Evolutionary conservation across 768 basidiomycete species (phyloP), one percentile per base, ranked within the genome.

Genomic region (Melanogaster broomeanus): DNA sequence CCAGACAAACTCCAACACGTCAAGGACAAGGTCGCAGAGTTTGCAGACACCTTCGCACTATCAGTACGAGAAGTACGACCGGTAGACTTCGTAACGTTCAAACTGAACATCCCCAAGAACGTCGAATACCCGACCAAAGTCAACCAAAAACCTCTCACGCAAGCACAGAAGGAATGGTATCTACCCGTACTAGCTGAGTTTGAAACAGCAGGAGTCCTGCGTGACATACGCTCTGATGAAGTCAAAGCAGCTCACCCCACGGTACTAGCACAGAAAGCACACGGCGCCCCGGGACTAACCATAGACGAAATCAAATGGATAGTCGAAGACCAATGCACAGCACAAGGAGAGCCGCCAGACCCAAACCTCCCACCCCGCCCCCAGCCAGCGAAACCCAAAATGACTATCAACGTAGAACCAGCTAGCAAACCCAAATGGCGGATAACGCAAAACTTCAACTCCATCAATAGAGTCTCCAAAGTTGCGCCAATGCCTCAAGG

Each of bases 401-500:
- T 9, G 6, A n/a, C 16, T 9, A n/a, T n/a, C n/a, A n/a, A n/a
- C n/a, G n/a, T n/a, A n/a, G n/a, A n/a, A n/a, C n/a, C 37, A 38
- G 9, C 37, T n/a, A n/a, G n/a, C 9, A 38, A 38, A 38, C 37
- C 37, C 3, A 38, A 38, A 21, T 38, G 37, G 37, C 12, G 16
- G 6, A 53, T 52, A 16, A 59, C 37, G 9, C 51, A 42, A 24
- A 59, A 43, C 25, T 51, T 42, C 25, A 27, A 8, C n/a, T 35
- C 16, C 30, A 13, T 79, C 28, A 75, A 75, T 49, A 60, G 63
- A 12, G 52, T 67, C 16, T 68, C 67, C 0, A 44, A 68, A 39
- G 61, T 73, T 0, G 59, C 66, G 6, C 58, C 71, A 5, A 57
- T 73, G 55, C 70, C 66, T 3, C 70, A 71, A 30, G 70, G 75